Evolutionary conservation across 2,329 filamentous ascomycete genomes (phyloP).

Genomic region (Colletotrichum destructivum): DNA sequence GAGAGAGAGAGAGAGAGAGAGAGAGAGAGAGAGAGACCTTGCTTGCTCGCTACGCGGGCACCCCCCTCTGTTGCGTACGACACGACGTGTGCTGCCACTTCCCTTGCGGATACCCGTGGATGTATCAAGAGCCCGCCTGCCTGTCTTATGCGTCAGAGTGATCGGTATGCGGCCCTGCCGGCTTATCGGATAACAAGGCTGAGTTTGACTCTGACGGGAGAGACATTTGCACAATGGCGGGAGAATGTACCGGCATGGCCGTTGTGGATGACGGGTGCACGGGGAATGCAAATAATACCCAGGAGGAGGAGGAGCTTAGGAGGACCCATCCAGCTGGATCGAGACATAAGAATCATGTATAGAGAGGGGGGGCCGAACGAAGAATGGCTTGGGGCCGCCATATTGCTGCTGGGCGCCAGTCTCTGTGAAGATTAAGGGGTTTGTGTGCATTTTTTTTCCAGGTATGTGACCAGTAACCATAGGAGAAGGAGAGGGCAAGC

Average conservation of each 20-base stretch:
- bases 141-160: background rate
- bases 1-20: no score
- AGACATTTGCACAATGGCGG: conserved; percentile 7
- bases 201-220: conserved; percentile 9
- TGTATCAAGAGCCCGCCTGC: background rate
- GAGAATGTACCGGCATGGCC: conserved; percentile 20
- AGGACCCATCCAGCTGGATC: conserved; percentile 27
- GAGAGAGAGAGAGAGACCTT: no score
- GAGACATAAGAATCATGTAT: conserved; percentile 16
- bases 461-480: no score
- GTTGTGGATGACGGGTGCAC: conserved; percentile 10
- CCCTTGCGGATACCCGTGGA: background rate
- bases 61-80: background rate
- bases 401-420: background rate
- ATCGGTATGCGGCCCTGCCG: background rate
- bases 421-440: conserved; percentile 11
- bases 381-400: background rate
- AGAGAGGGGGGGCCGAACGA: background rate
- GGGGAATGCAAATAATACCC: conserved; percentile 1
- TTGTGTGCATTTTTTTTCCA: background rate
- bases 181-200: conserved; percentile 8
- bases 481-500: no score
- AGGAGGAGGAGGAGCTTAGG: background rate
- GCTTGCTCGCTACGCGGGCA: background rate
- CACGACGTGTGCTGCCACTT: background rate